Base-by-base conservation (phyloP, 257 asterid species). In the Verbascum thapsus region DNA sequence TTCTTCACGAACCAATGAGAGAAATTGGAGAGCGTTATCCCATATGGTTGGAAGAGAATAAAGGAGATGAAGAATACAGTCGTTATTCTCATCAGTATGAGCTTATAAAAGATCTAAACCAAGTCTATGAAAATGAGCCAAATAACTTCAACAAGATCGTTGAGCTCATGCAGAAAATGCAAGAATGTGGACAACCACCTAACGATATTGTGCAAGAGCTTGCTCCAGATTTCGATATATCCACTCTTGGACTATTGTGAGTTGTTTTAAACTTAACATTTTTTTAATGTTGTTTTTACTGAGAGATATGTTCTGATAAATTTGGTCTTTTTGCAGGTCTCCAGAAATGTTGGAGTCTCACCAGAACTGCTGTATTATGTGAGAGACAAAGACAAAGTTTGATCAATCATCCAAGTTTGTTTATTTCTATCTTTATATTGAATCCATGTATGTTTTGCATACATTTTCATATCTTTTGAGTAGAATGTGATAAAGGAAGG, bases 161-260 rank as follows among this genome's bases (percentile, higher is more conserved):
- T 38, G 98, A 94, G 81, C 90, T 94, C 57, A 94, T 94, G 96
- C 98, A 94, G 86, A 94, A 94, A 76, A 94, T 94, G 98, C 96
- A 94, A 78, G 98, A 88, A 55, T 94, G 98, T 74, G 98, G 99
- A 40, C 99, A 90, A 77, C 99, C 98, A 3, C 98, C 98, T 3
- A 82, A 79, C 45, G 99, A 94, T 61, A 90, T 94, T 22, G 95
- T 94, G 58, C 85, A 78, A 67, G 95, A 90, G 83, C 82, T 94
- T n/a, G 88, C 91, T 60, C 97, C 99, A 6, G 99, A 83, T 18
- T 84, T 88, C 37, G 95, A 90, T 76, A 57, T 94, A 32, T 86
- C 96, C 20, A 78, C 22, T 69, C 78, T 90, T 41, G 96, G 96
- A 63, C 96, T 84, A 49, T 51, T 90, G 96, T 94, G 71, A 90